These are phyloP conservation scores for Suillus subaureus DNA, from an alignment of 768 basidiomycete species.

Conservation along the genomic window DNA sequence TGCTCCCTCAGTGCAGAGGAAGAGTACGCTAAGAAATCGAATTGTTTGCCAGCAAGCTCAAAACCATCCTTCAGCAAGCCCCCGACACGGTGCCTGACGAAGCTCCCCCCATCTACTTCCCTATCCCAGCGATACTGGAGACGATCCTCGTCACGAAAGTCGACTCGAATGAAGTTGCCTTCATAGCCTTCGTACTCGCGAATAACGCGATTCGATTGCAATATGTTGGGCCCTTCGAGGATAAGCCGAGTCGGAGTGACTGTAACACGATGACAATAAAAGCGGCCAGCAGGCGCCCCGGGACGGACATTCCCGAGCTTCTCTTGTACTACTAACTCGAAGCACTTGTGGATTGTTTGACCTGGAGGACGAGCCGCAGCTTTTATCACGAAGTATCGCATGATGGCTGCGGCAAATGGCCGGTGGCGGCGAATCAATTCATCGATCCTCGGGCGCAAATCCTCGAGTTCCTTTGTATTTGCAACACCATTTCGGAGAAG, in stretches of 20 bases:
- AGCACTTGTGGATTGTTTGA: constrained; percentile 48
- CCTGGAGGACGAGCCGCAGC: constrained; percentile 48
- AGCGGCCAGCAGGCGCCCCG: constrained; percentile 39
- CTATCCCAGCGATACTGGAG: constrained; percentile 74
- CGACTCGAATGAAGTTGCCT: constrained; percentile 78
- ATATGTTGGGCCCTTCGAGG: constrained; percentile 74
- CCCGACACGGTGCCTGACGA: constrained; percentile 63
- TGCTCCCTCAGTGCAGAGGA: constrained; percentile 77
- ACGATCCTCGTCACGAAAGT: constrained; percentile 83
- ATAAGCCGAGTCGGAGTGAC: constrained; percentile 75
- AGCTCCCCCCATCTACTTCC: constrained; percentile 58
- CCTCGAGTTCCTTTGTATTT: constrained; percentile 57
- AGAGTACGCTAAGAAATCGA: constrained; percentile 85
- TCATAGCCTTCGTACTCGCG: constrained; percentile 61
- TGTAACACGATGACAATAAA: constrained; percentile 74
- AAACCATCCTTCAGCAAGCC: constrained; percentile 64
- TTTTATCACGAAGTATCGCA: constrained; percentile 55
- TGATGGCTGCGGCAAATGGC: constrained; percentile 46
- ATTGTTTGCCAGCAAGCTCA: constrained; percentile 65
- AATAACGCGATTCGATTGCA: constrained; percentile 81
- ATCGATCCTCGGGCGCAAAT: constrained; percentile 47
- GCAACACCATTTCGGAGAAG: constrained; percentile 65
- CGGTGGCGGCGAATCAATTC: constrained; percentile 37
- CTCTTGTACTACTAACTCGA: constrained; percentile 37
- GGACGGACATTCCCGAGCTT: constrained; percentile 19